These are phyloP conservation scores for Botrytis galanthina DNA, from an alignment of 2,329 filamentous ascomycete genomes.

Conservation along the genomic window DNA sequence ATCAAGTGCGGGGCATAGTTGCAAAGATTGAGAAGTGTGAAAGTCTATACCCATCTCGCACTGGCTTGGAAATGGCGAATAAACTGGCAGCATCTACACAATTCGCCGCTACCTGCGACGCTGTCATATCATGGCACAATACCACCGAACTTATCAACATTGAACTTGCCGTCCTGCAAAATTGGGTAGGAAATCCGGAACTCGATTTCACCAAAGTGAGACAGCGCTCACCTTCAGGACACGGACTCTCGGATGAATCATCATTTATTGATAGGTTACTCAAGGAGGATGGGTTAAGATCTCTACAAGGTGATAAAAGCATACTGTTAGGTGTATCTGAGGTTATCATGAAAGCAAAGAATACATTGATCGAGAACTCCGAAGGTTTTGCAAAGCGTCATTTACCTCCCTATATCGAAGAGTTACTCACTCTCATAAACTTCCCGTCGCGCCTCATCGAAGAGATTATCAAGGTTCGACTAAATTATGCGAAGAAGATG, in stretches of 20 bases:
- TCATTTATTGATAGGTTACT: constrained; percentile 92
- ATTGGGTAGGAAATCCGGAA: constrained; percentile 95
- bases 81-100: constrained; percentile 71
- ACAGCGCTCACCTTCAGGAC: constrained; percentile 63
- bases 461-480: constrained; percentile 88
- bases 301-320: constrained; percentile 81
- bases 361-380: constrained; percentile 82
- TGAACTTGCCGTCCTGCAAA: constrained; percentile 84
- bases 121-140: constrained; percentile 94
- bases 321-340: constrained; percentile 81
- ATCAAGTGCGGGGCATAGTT: constrained; percentile 88
- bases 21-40: constrained; percentile 88
- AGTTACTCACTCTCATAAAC: constrained; percentile 92
- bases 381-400: constrained; percentile 83
- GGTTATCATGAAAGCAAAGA: constrained; percentile 92
- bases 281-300: constrained; percentile 93
- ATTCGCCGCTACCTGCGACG: constrained; percentile 80
- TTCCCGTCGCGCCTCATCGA: constrained; percentile 95
- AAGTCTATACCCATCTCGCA: constrained; percentile 77
- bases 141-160: constrained; percentile 95
- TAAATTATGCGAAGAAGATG: constrained; percentile 91
- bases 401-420: constrained; percentile 93
- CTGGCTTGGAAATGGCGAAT: constrained; percentile 70
- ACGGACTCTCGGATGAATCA: constrained; percentile 80
- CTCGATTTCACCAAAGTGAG: constrained; percentile 83